phyloP scores from a whole-genome alignment of 1,139 yeast genomes.

The Magnusiomyces suaveolens region DNA sequence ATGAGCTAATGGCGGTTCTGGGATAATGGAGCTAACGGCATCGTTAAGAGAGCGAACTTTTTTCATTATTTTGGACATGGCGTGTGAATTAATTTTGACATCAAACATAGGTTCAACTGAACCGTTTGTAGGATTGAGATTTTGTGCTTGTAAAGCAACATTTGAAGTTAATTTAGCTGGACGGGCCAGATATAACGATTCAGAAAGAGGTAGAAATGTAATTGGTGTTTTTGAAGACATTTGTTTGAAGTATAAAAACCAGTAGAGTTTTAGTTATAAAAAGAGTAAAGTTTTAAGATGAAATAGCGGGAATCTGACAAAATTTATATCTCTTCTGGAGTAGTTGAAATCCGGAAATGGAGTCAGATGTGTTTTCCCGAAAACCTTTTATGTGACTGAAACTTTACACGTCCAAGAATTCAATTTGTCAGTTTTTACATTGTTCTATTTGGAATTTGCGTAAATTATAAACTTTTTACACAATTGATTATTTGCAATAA shows the following conservation, averaged over 20 bases:
- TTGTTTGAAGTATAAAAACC: not conserved
- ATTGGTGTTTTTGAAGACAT: not conserved
- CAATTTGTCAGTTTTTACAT: not conserved
- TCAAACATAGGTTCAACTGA: slow-evolving; percentile 2
- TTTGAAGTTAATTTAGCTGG: not conserved
- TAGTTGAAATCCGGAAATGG: no score
- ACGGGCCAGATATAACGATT: slow-evolving; percentile 1
- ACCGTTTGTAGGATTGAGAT: not conserved
- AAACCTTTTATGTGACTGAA: no score
- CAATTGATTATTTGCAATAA: not conserved
- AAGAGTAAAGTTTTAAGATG: no score
- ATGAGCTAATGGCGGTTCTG: no score
- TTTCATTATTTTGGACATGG: not conserved
- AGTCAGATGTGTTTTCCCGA: no score
- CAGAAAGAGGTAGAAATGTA: not conserved
- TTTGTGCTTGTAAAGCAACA: not conserved
- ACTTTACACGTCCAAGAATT: not conserved
- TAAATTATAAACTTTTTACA: no score
- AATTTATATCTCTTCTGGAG: no score
- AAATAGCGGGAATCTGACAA: no score
- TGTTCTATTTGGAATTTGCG: no score
- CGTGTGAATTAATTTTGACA: not conserved
- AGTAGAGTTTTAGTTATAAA: not conserved
- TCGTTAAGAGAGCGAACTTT: not conserved
- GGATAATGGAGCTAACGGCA: slow-evolving; percentile 1